Evolutionary conservation across 2,329 filamentous ascomycete species (phyloP).

Genomic region (Diaporthe sp.): DNA sequence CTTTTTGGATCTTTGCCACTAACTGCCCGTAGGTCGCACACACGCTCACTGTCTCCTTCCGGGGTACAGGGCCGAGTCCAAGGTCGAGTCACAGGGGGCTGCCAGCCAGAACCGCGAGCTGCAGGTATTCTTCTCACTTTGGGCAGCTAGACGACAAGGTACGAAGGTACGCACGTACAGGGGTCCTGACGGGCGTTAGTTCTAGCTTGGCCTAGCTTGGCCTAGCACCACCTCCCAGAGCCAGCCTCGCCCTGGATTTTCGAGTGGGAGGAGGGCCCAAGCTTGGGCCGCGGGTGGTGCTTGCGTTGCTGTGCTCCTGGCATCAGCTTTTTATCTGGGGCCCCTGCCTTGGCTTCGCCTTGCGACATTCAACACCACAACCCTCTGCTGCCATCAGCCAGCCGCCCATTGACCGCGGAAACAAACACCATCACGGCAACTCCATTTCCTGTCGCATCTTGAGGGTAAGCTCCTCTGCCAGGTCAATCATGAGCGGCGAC

Average conservation of each 20-base stretch:
- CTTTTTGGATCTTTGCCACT: slow-evolving; percentile 3
- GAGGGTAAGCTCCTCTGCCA: slow-evolving; percentile 15
- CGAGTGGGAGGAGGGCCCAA: slow-evolving; percentile 10
- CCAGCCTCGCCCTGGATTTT: slow-evolving; percentile 54
- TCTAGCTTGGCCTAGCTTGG: slow-evolving; percentile 45
- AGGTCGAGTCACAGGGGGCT: slow-evolving; percentile 14
- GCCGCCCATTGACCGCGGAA: slow-evolving; percentile 23
- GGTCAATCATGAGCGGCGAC: slow-evolving; percentile 83
- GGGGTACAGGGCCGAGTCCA: background rate
- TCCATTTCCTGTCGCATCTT: slow-evolving; percentile 29
- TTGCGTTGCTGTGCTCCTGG: slow-evolving; percentile 22
- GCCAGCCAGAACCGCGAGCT: background rate
- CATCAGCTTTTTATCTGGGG: slow-evolving; percentile 29
- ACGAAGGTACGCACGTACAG: background rate
- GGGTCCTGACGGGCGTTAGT: background rate
- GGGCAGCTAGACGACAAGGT: background rate
- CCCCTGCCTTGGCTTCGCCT: background rate
- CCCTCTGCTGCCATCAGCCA: slow-evolving; percentile 17
- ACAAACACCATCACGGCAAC: slow-evolving; percentile 4
- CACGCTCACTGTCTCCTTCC: background rate
- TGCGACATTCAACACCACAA: slow-evolving; percentile 25
- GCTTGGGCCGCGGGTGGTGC: background rate
- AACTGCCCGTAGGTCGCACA: background rate
- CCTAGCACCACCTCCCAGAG: slow-evolving; percentile 51
- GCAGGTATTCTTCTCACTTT: background rate